Conservation (phyloP, 2,329 filamentous ascomycete species). For the Orbilia brochopaga region DNA sequence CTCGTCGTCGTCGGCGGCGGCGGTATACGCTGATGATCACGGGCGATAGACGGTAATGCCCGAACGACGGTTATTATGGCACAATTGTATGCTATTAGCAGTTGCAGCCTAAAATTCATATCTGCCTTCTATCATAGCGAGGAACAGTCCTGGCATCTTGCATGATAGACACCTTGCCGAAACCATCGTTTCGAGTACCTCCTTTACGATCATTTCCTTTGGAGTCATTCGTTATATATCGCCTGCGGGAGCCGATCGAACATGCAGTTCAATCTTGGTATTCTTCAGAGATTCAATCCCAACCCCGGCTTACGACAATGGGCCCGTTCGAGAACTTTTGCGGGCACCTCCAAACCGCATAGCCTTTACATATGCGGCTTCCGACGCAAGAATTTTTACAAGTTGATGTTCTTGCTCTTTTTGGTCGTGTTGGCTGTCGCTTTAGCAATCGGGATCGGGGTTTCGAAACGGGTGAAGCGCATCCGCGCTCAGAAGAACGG, state of each 20-base stretch:
- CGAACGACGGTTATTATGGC: too few relatives aligned
- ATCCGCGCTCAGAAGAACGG: conserved; percentile 40
- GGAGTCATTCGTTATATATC: not conserved
- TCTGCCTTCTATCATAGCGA: too few relatives aligned
- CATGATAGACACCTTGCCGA: not conserved
- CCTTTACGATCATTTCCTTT: conserved; percentile 1
- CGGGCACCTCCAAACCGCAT: conserved; percentile 53
- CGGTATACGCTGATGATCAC: not conserved
- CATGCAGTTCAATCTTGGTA: conserved; percentile 11
- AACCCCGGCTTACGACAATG: conserved; percentile 52
- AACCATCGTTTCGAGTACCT: not conserved
- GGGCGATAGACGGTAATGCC: too few relatives aligned
- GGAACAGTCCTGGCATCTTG: too few relatives aligned
- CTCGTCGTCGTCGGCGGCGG: conserved; percentile 3
- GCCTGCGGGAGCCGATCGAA: not conserved
- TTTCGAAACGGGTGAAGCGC: conserved; percentile 48
- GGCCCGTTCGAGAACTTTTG: conserved; percentile 53
- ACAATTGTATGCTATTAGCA: too few relatives aligned
- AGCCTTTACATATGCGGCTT: conserved; percentile 54
- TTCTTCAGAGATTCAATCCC: conserved; percentile 49
- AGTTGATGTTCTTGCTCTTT: conserved; percentile 41
- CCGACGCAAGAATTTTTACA: conserved; percentile 54
- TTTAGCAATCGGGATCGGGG: conserved; percentile 47
- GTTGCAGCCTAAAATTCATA: too few relatives aligned
- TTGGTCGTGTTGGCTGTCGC: conserved; percentile 48